Evolutionary conservation across 1,284 basidiomycete genomes (phyloP).

Genomic region (Heterobasidion irregulare): DNA sequence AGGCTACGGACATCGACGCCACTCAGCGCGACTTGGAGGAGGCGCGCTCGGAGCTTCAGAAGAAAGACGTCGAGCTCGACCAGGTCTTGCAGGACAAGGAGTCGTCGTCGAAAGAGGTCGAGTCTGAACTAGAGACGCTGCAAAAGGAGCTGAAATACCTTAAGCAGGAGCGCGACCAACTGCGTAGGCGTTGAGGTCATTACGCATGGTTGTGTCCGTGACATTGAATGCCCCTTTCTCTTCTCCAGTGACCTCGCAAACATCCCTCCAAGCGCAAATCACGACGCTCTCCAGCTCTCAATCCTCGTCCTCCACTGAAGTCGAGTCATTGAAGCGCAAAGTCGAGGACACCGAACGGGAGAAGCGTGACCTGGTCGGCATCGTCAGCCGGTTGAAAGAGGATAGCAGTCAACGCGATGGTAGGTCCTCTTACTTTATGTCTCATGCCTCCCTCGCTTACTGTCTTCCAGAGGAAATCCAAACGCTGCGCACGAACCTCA

Average conservation of each 20-base stretch:
- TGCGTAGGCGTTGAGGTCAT: slow-evolving; percentile 35
- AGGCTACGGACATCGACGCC: slow-evolving; percentile 44
- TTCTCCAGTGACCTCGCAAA: slow-evolving; percentile 39
- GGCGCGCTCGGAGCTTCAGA: slow-evolving; percentile 50
- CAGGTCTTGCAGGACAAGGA: slow-evolving; percentile 71
- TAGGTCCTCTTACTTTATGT: no score
- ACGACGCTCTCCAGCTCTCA: slow-evolving; percentile 43
- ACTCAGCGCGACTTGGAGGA: slow-evolving; percentile 56
- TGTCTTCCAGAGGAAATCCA: slow-evolving; percentile 53
- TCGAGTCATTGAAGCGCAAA: slow-evolving; percentile 45
- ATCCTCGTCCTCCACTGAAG: slow-evolving; percentile 50
- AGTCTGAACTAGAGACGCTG: slow-evolving; percentile 36
- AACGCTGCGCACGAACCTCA: slow-evolving; percentile 55
- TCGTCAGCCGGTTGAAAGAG: slow-evolving; percentile 66
- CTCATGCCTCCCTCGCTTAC: neutral
- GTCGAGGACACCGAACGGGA: slow-evolving; percentile 70
- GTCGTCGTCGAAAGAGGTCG: slow-evolving; percentile 44
- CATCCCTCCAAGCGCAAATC: slow-evolving; percentile 45
- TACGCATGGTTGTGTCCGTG: neutral
- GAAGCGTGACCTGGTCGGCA: slow-evolving; percentile 69
- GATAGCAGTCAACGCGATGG: slow-evolving; percentile 64
- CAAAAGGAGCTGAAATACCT: slow-evolving; percentile 45
- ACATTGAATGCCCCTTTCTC: neutral
- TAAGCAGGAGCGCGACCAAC: slow-evolving; percentile 53
- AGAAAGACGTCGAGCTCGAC: slow-evolving; percentile 71